A percentile compares a stretch with the other conserved stretches of the same genome.
Conservation (phyloP, 1,284 basidiomycete species). For the Meira miltonrushii region DNA sequence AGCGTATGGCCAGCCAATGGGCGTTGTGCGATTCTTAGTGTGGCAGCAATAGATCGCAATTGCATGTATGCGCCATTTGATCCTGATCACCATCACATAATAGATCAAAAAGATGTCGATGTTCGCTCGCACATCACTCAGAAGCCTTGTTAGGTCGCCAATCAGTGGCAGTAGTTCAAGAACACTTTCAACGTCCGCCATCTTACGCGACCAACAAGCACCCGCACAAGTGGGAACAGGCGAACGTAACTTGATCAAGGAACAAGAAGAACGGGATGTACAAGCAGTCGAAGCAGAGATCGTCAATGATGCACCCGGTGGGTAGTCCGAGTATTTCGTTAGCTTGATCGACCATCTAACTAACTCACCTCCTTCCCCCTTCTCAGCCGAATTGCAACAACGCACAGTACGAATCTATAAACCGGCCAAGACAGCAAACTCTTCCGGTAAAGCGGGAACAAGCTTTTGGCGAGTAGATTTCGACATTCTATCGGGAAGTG, state of each 20-base stretch:
- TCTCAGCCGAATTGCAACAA: slow-evolving; percentile 71
- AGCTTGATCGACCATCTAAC: neutral
- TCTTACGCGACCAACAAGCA: neutral
- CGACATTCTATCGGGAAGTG: slow-evolving; percentile 79
- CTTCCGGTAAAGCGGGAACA: slow-evolving; percentile 78
- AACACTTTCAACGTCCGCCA: neutral
- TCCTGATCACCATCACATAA: no score
- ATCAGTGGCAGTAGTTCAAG: neutral
- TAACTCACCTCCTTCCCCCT: neutral
- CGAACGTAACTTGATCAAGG: slow-evolving; percentile 10
- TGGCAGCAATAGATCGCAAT: no score
- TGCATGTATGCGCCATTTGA: no score
- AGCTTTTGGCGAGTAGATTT: slow-evolving; percentile 91
- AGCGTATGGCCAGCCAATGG: no score
- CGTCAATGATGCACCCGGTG: slow-evolving; percentile 39
- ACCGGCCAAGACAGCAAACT: slow-evolving; percentile 90
- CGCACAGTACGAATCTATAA: slow-evolving; percentile 88
- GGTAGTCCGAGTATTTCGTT: slow-evolving; percentile 10
- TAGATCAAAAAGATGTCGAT: no score
- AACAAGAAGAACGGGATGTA: slow-evolving; percentile 32
- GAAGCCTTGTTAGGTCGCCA: no score
- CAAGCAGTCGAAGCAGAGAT: slow-evolving; percentile 31
- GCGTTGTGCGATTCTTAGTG: no score
- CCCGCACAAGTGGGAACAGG: neutral
- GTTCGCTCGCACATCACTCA: no score